These are phyloP conservation scores for Ramaria sp. DNA, from an alignment of 768 basidiomycete genomes.

Conservation along the genomic window DNA sequence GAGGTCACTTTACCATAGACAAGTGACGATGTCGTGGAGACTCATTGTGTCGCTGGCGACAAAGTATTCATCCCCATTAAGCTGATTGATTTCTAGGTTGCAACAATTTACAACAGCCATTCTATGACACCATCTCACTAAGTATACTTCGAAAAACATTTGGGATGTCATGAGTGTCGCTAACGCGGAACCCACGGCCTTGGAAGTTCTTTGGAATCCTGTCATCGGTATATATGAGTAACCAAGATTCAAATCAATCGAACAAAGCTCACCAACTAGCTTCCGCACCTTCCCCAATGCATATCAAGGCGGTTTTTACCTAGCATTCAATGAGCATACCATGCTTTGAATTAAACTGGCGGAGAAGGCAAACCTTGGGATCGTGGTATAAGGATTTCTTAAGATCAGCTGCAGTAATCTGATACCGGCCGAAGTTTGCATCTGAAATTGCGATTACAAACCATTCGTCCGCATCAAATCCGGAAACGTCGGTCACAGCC, in stretches of 20 bases:
- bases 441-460: constrained; percentile 65
- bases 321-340: not conserved
- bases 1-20: too few species aligned
- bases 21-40: too few species aligned
- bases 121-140: constrained; percentile 2
- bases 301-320: constrained; percentile 56
- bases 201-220: constrained; percentile 58
- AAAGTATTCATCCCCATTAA: too few species aligned
- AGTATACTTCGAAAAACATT: constrained; percentile 52
- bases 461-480: constrained; percentile 62
- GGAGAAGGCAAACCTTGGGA: constrained; percentile 27
- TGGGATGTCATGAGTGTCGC: constrained; percentile 54
- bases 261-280: constrained; percentile 37
- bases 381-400: constrained; percentile 46
- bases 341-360: not conserved
- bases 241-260: not conserved
- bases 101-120: not conserved
- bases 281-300: constrained; percentile 62
- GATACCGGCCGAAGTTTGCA: constrained; percentile 56
- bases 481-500: constrained; percentile 47
- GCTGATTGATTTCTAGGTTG: too few species aligned
- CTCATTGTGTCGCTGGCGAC: too few species aligned
- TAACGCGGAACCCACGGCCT: constrained; percentile 47
- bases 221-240: constrained; percentile 1
- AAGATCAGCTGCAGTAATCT: constrained; percentile 49